Conservation (phyloP, 2,329 filamentous ascomycete genomes). For the Exophiala calicioides region DNA sequence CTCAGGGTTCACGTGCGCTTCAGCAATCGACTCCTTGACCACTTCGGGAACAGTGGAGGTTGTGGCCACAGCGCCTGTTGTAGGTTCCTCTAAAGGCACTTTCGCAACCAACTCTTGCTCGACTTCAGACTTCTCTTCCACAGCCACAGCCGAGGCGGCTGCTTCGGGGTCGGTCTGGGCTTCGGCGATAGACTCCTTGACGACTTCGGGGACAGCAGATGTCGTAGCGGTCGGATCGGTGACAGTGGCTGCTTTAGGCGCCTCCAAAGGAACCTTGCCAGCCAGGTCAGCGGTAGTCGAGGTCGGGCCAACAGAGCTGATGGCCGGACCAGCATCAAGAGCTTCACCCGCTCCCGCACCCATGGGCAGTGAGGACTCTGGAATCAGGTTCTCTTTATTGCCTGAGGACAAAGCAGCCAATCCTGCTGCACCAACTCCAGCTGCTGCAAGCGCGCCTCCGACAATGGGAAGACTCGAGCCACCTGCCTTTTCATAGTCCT, state of each 20-base stretch:
- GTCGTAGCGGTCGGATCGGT: no score
- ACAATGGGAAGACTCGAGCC: slow-evolving; percentile 45
- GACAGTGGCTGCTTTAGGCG: slow-evolving; percentile 51
- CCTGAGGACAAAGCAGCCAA: slow-evolving; percentile 54
- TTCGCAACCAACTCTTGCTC: slow-evolving; percentile 70
- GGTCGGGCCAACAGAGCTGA: slow-evolving; percentile 52
- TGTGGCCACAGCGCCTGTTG: slow-evolving; percentile 46
- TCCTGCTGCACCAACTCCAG: slow-evolving; percentile 41
- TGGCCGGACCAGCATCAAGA: slow-evolving; percentile 55
- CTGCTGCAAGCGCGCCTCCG: slow-evolving; percentile 46
- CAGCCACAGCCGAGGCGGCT: slow-evolving; percentile 65
- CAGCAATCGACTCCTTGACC: slow-evolving; percentile 48
- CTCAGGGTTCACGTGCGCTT: slow-evolving; percentile 65
- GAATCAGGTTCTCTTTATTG: slow-evolving; percentile 67
- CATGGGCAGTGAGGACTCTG: slow-evolving; percentile 79
- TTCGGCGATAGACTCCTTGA: slow-evolving; percentile 61
- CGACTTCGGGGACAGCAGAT: slow-evolving; percentile 48
- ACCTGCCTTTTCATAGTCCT: slow-evolving; percentile 79
- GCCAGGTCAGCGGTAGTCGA: slow-evolving; percentile 50
- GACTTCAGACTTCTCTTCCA: slow-evolving; percentile 72
- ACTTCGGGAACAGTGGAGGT: slow-evolving; percentile 46
- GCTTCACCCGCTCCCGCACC: slow-evolving; percentile 44
- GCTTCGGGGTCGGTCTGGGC: slow-evolving; percentile 69
- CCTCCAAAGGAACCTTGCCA: slow-evolving; percentile 47
- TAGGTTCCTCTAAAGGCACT: slow-evolving; percentile 43